Evolutionary conservation across 116 monocot species (phyloP), one percentile per base, ranked within the genome.

Genomic region (Thalassia testudinum): DNA sequence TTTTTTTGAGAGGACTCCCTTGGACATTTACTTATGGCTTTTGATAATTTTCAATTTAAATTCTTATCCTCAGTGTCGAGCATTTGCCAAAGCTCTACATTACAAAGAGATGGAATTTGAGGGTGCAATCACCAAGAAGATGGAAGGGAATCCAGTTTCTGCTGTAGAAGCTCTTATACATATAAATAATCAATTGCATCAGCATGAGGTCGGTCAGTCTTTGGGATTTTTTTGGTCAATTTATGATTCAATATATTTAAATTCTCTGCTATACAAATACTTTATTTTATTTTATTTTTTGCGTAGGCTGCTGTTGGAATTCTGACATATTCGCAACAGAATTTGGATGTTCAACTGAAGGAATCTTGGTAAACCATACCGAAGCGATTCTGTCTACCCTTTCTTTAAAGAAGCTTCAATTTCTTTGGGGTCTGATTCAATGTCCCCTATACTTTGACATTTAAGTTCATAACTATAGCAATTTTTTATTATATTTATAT

Each of bases 101-200:
- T 97, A 97, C 68, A 97, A 97, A 62, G 97, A 97, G 77, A 88
- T 97, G 89, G 97, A 89, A 50, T 97, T 97, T 71, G 88, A 97
- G 76, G 97, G 77, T 63, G 85, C 79, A 48, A 72, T 81, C 42
- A 79, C 89, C 22, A 95, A 78, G 58, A 88, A 82, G 43, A 89
- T 75, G 81, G 89, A 89, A 58, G 76, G 88, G 44, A 97, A 97
- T 73, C 97, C 89, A 27, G 82, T 97, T 66, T 77, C 97, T 24
- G 79, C 85, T 24, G 89, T 97, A 37, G 97, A 97, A 67, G 89
- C 97, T 53, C 81, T 97, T 51, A 97, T 97, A 67, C 97, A 97
- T 72, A 89, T 97, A 20, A 97, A 97, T 62, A 97, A 97, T 63
- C 97, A 97, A 67, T 64, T 97, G 49, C 89, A 97, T 30, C 97